Evolutionary conservation across 2,329 filamentous ascomycete species (phyloP), one percentile per base, ranked within the genome.

Genomic region (Sporothrix luriei): DNA sequence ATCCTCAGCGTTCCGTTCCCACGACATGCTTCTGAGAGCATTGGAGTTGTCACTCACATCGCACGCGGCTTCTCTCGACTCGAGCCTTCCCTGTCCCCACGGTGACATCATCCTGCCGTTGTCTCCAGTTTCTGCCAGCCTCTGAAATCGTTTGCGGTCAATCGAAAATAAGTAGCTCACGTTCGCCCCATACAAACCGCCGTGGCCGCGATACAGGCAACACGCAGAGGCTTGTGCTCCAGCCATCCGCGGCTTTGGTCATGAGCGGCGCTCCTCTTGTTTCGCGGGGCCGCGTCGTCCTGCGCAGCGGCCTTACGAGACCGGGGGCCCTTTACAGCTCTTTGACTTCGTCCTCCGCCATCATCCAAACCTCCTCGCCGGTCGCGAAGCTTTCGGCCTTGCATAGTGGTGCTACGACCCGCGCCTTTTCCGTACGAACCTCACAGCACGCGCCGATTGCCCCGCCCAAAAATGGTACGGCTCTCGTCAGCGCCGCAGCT

Each of bases 241-340:
- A 7, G 33, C 40, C 10, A 19, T 13, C 9, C 49, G 48, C 46
- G 11, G 57, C 52, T 48, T 48, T 21, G 29, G 66, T 66, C 66
- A 71, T 71, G 69, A 64, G 66, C 46, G 69, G 57, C 46, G 61
- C 69, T 40, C 65, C 69, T 33, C 21, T 68, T 33, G n/a, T 70
- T 11, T 38, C 66, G 49, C 69, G 66, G 65, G 66, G 66, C 24
- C 55, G 66, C n/a, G 48, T 51, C 10, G 46, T 38, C 19, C 55
- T 61, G 29, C 64, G 48, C 11, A 10, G 21, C 52, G 16, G 43
- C 48, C 16, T 55, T 11, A 29, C 52, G n/a, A 40, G 61, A 26
- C 49, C 62, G 11, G n/a, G 40, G 7, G 5, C 64, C 29, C 49
- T 40, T 24, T 33, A 21, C 49, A 29, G 48, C 5, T 26, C 64